Percentiles rank a stretch among this genome's conserved stretches.
phyloP scores from a whole-genome alignment of 805 yeast species.

The Ogataea degrootiae region DNA sequence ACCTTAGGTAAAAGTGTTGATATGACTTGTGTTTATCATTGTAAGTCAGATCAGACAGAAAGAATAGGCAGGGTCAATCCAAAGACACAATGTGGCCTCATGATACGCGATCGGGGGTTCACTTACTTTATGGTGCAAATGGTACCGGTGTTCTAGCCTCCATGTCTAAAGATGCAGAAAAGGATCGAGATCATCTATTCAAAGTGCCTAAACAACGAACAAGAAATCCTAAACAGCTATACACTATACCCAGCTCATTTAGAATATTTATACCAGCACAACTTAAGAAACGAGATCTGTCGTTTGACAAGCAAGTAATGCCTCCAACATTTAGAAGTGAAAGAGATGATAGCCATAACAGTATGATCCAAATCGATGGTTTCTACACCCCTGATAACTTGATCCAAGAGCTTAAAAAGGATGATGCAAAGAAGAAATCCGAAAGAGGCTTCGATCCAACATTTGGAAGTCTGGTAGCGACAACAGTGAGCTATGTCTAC shows the following conservation, averaged over 20 bases:
- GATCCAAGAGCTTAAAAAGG: no score
- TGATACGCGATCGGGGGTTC: constrained; percentile 25
- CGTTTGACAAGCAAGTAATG: no score
- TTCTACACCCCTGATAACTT: no score
- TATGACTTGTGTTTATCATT: background rate
- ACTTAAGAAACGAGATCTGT: background rate
- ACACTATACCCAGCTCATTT: constrained; percentile 14
- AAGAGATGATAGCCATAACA: no score
- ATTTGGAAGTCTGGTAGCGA: constrained; percentile 23
- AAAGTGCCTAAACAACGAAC: constrained; percentile 8
- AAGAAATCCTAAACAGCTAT: background rate
- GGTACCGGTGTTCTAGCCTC: constrained; percentile 28
- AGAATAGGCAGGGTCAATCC: background rate
- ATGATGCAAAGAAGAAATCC: no score
- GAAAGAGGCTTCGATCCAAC: constrained; percentile 31
- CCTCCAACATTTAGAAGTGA: no score
- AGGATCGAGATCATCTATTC: background rate
- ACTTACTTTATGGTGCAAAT: constrained; percentile 39
- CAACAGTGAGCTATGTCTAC: background rate
- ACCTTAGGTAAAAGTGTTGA: no score
- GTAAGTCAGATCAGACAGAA: no score
- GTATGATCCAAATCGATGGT: no score
- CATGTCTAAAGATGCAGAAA: constrained; percentile 5
- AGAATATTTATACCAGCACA: constrained; percentile 7
- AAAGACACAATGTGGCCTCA: background rate